phyloP scores from a whole-genome alignment of 495 filamentous ascomycete genomes.

The Hypoxylon lenormandii region DNA sequence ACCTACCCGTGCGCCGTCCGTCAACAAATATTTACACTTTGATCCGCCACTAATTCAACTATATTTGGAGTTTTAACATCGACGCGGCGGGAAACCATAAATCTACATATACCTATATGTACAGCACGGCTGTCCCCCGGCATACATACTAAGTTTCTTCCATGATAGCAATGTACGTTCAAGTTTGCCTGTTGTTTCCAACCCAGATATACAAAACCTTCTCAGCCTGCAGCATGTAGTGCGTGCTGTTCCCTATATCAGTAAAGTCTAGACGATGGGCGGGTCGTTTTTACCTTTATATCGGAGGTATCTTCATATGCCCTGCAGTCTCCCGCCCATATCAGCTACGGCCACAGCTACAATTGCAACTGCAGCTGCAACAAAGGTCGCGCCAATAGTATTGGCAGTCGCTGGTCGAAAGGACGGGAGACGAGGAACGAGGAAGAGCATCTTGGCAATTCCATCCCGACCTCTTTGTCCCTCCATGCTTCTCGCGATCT shows the following conservation, averaged over 20 bases:
- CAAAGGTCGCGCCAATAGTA: not conserved
- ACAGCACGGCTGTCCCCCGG: slow-evolving; percentile 4
- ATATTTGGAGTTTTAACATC: slow-evolving; percentile 17
- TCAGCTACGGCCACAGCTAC: not conserved
- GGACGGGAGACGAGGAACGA: not conserved
- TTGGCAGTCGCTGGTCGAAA: slow-evolving; percentile 3
- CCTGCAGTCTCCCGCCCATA: not conserved
- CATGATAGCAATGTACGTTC: slow-evolving; percentile 37
- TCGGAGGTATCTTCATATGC: too few relatives aligned
- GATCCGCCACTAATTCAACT: slow-evolving; percentile 24
- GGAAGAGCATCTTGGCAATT: not conserved
- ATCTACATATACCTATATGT: not conserved
- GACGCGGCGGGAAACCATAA: slow-evolving; percentile 21
- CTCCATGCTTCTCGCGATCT: slow-evolving; percentile 24
- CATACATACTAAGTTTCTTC: slow-evolving; percentile 7
- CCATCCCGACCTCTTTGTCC: slow-evolving; percentile 25
- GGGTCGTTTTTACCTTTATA: not conserved
- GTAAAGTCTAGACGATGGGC: not conserved
- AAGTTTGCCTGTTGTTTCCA: not conserved
- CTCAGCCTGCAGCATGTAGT: not conserved
- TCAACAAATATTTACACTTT: slow-evolving; percentile 13
- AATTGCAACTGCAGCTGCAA: slow-evolving; percentile 2
- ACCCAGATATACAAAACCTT: not conserved
- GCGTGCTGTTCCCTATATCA: not conserved
- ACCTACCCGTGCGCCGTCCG: slow-evolving; percentile 7